Conservation (phyloP, 2,329 filamentous ascomycete species). For the Sphaerulina musiva region DNA sequence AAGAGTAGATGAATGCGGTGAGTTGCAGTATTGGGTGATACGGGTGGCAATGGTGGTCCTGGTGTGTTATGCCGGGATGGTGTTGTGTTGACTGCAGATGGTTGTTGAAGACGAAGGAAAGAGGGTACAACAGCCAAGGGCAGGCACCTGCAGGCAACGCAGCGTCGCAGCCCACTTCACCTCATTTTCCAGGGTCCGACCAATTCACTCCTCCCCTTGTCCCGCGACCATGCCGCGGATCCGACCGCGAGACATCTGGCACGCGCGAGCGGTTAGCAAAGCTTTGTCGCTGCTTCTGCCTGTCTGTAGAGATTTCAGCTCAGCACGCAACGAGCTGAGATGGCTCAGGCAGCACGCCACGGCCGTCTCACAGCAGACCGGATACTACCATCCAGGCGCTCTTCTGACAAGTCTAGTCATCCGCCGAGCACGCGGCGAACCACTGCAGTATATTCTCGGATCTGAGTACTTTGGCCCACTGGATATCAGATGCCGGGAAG, state of each 20-base stretch:
- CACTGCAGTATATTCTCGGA: slow-evolving; percentile 84
- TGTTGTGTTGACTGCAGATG: too few relatives aligned
- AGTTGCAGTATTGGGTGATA: too few relatives aligned
- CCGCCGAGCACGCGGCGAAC: slow-evolving; percentile 56
- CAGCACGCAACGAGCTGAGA: slow-evolving; percentile 62
- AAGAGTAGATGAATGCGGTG: too few relatives aligned
- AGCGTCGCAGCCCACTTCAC: not conserved
- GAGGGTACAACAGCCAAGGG: too few relatives aligned
- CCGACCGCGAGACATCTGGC: slow-evolving; percentile 23
- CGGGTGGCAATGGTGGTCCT: too few relatives aligned
- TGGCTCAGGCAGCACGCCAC: slow-evolving; percentile 60
- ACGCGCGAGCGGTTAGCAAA: slow-evolving; percentile 23
- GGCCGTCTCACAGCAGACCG: slow-evolving; percentile 19
- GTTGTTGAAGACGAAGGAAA: too few relatives aligned
- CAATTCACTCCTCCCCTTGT: not conserved
- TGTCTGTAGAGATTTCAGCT: slow-evolving; percentile 56
- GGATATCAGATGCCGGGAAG: slow-evolving; percentile 66
- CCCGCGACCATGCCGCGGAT: slow-evolving; percentile 29
- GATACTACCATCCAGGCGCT: slow-evolving; percentile 16
- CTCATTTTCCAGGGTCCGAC: not conserved
- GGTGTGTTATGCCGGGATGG: too few relatives aligned
- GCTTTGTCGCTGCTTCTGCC: slow-evolving; percentile 57
- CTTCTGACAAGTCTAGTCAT: slow-evolving; percentile 28
- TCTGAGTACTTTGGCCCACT: slow-evolving; percentile 81
- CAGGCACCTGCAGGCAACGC: not conserved